Base-by-base conservation (phyloP, 1,284 basidiomycete species). In the Marasmius sp. region DNA sequence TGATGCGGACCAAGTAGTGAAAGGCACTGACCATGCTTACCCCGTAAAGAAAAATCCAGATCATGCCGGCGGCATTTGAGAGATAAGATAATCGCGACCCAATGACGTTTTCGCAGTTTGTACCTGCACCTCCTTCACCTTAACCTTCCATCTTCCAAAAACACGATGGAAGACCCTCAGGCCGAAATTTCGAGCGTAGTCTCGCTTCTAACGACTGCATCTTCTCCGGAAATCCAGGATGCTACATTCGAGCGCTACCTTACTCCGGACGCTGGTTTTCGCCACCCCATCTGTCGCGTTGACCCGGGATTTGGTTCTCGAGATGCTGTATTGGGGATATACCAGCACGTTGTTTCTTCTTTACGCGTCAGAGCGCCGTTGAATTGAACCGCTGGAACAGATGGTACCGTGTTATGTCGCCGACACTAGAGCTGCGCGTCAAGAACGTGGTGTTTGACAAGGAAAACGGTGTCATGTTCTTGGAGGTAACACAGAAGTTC, bases 341-440 rank as follows among this genome's bases (percentile, higher is more conserved):
- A 83, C 68, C 83, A 85, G 83, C 85, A 60, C 33, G 76, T 68
- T 36, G 14, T 9, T 34, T 57, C 36, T 41, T 9, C 5, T 36
- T 36, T 43, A 38, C 18, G 9, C 20, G 2, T 36, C 10, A 27
- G 27, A 27, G 0, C 14, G 12, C 53, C n/a, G 50, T 36, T 56
- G n/a, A 54, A n/a, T 27, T 41, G 22, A 43, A 43, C 58, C 20
- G 22, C 20, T 20, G 27, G 37, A 39, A 18, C 61, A 86, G 85
- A 67, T 87, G 84, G 83, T 86, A 87, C 70, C 81, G 84, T 52
- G 74, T 87, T 37, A 68, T 88, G 66, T 86, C 84, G 1, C 84
- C 85, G 0, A 68, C 70, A 14, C 72, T 84, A 20, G 74, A 78
- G 16, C 66, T 83, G 7, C 67, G 74, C 41, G 74, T 85, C 5